phyloP scores from a whole-genome alignment of 768 basidiomycete genomes.

The Dendrothele bispora region DNA sequence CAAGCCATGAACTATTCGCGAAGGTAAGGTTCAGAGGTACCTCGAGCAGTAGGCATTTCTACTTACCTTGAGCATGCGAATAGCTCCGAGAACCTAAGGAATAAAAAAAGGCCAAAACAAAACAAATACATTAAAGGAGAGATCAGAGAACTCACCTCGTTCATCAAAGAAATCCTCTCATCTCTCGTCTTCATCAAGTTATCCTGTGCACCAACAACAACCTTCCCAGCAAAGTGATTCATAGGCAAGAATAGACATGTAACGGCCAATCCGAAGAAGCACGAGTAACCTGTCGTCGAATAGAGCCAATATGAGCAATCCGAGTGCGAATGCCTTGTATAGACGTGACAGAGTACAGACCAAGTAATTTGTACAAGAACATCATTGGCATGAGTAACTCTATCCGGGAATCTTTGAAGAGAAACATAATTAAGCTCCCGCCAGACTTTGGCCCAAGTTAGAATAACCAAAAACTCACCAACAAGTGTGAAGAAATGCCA shows the following conservation, averaged over 20 bases:
- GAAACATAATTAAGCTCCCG: slow-evolving; percentile 3
- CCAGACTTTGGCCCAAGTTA: too few relatives aligned
- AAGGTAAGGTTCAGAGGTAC: neutral
- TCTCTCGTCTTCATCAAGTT: slow-evolving; percentile 91
- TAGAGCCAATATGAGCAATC: neutral
- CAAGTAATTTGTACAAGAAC: slow-evolving; percentile 78
- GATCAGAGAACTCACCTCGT: slow-evolving; percentile 43
- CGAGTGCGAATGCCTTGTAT: neutral
- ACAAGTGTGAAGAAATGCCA: slow-evolving; percentile 78
- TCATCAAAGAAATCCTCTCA: slow-evolving; percentile 89
- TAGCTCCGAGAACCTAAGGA: slow-evolving; percentile 75
- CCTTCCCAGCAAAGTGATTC: slow-evolving; percentile 82
- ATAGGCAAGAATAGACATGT: slow-evolving; percentile 72
- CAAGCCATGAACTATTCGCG: slow-evolving; percentile 94
- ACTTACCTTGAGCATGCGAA: slow-evolving; percentile 80
- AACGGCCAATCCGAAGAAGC: slow-evolving; percentile 75
- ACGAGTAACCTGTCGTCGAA: slow-evolving; percentile 52
- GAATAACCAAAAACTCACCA: slow-evolving; percentile 40
- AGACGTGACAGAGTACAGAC: slow-evolving; percentile 39
- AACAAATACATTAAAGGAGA: too few relatives aligned
- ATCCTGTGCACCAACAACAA: slow-evolving; percentile 77
- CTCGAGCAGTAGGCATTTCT: neutral
- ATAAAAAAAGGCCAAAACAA: neutral
- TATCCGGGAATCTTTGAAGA: slow-evolving; percentile 63
- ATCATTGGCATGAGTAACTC: slow-evolving; percentile 73